Conservation (phyloP, 2,329 filamentous ascomycete genomes). For the Botryotinia globosa region DNA sequence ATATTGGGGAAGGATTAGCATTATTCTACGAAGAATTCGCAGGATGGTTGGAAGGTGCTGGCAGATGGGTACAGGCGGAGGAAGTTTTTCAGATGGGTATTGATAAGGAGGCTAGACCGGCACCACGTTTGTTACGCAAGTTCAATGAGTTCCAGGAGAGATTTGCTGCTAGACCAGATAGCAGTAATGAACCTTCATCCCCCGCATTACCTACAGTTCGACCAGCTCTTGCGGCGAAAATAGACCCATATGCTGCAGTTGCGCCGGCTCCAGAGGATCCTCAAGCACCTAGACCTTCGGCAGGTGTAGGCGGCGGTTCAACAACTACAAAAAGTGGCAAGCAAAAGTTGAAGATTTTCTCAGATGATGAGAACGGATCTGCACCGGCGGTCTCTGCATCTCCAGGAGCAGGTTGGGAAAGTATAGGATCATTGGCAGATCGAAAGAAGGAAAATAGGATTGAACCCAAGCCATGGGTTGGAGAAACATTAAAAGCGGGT, state of each 20-base stretch:
- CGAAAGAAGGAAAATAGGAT: slow-evolving; percentile 91
- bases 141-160: slow-evolving; percentile 88
- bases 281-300: slow-evolving; percentile 58
- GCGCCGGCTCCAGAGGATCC: slow-evolving; percentile 51
- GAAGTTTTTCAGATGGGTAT: slow-evolving; percentile 91
- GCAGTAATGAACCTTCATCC: slow-evolving; percentile 68
- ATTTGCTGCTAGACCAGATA: slow-evolving; percentile 63
- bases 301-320: slow-evolving; percentile 46
- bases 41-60: slow-evolving; percentile 81
- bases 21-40: slow-evolving; percentile 98
- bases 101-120: slow-evolving; percentile 80
- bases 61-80: slow-evolving; percentile 84
- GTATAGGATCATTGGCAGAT: slow-evolving; percentile 62
- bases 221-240: slow-evolving; percentile 79
- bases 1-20: slow-evolving; percentile 81
- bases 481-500: slow-evolving; percentile 83
- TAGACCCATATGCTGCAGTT: slow-evolving; percentile 72
- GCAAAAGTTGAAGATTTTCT: slow-evolving; percentile 16
- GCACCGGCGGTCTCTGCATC: slow-evolving; percentile 1
- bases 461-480: slow-evolving; percentile 85
- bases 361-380: slow-evolving; percentile 2
- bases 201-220: slow-evolving; percentile 82
- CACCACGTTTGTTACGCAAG: slow-evolving; percentile 78
- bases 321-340: slow-evolving; percentile 57
- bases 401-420: not conserved